Evolutionary conservation across 176 grass and related monocot species (phyloP).

Genomic region (Dactylis glomerata): DNA sequence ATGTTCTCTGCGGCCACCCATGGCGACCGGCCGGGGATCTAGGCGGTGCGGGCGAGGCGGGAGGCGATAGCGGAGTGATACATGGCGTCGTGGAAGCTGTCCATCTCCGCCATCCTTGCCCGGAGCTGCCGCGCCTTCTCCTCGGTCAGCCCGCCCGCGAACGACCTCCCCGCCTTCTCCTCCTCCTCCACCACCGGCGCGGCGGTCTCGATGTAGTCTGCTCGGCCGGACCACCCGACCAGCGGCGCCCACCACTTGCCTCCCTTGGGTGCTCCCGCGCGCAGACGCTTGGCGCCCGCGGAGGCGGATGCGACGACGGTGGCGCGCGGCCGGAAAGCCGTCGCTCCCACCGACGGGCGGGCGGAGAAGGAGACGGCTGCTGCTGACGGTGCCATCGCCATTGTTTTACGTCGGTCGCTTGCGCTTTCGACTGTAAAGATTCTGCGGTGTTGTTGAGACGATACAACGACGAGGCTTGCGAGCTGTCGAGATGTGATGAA

Average conservation of each 20-base stretch:
- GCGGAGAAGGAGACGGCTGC: background rate
- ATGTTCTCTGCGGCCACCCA: background rate
- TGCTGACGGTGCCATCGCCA: too few species aligned
- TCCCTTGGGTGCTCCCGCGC: background rate
- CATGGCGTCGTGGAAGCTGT: slow-evolving; percentile 80
- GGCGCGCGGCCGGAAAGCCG: background rate
- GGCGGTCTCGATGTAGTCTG: slow-evolving; percentile 63
- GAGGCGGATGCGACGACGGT: too few species aligned
- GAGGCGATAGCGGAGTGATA: slow-evolving; percentile 97
- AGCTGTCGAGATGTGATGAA: too few species aligned
- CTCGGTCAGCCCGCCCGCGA: slow-evolving; percentile 50
- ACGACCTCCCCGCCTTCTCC: background rate
- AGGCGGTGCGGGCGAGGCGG: slow-evolving; percentile 62
- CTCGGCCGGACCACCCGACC: slow-evolving; percentile 58
- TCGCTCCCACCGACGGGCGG: background rate
- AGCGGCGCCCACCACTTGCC: slow-evolving; percentile 83
- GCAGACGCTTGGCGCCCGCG: background rate
- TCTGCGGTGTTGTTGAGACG: too few species aligned
- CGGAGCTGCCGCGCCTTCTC: slow-evolving; percentile 82
- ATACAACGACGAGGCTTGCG: too few species aligned
- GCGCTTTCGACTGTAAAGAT: too few species aligned
- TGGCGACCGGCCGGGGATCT: background rate
- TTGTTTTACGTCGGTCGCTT: too few species aligned
- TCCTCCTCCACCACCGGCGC: background rate
- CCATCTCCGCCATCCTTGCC: slow-evolving; percentile 55